Evolutionary conservation across 306 rosid species (phyloP).

Genomic region (Begonia peltatifolia): DNA sequence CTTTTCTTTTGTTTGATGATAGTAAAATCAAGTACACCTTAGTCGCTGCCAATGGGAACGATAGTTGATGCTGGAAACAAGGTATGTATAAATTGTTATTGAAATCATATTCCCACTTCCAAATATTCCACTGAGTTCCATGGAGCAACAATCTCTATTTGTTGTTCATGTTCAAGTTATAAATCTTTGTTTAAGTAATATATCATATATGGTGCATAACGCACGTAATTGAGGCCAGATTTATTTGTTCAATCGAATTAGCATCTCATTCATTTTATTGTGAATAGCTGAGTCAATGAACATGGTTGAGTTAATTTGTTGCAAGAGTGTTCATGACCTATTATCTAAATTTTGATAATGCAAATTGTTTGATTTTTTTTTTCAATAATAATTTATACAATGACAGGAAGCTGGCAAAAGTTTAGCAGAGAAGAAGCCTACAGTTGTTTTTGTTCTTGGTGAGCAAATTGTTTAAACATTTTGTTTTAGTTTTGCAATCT

Average conservation of each 20-base stretch:
- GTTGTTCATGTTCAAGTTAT: background rate
- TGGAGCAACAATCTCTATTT: background rate
- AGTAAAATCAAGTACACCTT: background rate
- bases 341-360: too few species aligned
- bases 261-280: background rate
- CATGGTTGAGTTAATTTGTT: background rate
- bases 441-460: conserved; percentile 66
- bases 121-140: too few species aligned
- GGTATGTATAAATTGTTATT: background rate
- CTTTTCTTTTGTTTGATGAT: conserved; percentile 2
- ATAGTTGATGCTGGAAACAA: conserved; percentile 5
- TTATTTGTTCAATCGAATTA: background rate
- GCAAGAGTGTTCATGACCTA: too few species aligned
- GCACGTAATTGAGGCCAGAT: background rate
- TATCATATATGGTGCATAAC: too few species aligned
- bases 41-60: conserved; percentile 7
- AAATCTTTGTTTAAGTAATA: background rate
- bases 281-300: background rate
- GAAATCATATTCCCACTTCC: too few species aligned
- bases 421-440: conserved; percentile 33
- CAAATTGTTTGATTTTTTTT: background rate
- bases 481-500: background rate
- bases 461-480: conserved; percentile 12
- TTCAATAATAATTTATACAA: background rate
- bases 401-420: conserved; percentile 41